Base-by-base conservation (phyloP, 1,139 yeast species). In the Zygosaccharomyces sapae region DNA sequence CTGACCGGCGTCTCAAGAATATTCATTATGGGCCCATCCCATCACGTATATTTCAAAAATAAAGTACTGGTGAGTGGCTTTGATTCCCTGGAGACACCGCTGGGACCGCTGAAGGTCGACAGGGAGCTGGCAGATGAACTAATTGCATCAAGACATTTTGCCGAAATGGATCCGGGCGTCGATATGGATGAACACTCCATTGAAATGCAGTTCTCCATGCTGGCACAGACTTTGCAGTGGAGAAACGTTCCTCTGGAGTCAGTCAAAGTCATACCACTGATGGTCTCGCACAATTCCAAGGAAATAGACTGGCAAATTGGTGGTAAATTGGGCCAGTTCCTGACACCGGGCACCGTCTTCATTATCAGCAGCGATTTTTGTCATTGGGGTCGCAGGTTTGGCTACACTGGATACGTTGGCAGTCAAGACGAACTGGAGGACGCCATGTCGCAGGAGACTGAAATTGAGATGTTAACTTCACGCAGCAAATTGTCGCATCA, bases 181-280 rank as follows among this genome's bases (percentile, higher is more conserved):
- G 99, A 94, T 64, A 80, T 82, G 49, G 86, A 84, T 27, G 99
- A 94, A 65, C 99, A 92, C 65, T 84, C 95, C 43, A 80, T 92
- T 62, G 98, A 94, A 62, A 86, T 94, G 96, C 98, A 92, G 66
- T 77, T 86, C 61, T 96, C 97, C 0, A 63, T 57, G 65, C 44
- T 59, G 16, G 51, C 45, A 16, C 83, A 79, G 54, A 70, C 88
- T 5, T 74, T 79, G 56, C 70, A 74, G 52, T 70, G 75, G 49
- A 70, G 81, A 4, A 55, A 63, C 8, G 39, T 58, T 4, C 55
- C 68, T 9, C 62, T 71, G 38, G 75, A 75, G 0, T 56, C 69
- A 1, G 82, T 84, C 0, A 67, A 65, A 34, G 78, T 92, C 6
- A 74, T 92, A 1, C 99, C 99, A 0, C 79, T 92, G 39, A 74